Base-by-base conservation (phyloP, 2,329 filamentous ascomycete species). In the Fusarium sp. region DNA sequence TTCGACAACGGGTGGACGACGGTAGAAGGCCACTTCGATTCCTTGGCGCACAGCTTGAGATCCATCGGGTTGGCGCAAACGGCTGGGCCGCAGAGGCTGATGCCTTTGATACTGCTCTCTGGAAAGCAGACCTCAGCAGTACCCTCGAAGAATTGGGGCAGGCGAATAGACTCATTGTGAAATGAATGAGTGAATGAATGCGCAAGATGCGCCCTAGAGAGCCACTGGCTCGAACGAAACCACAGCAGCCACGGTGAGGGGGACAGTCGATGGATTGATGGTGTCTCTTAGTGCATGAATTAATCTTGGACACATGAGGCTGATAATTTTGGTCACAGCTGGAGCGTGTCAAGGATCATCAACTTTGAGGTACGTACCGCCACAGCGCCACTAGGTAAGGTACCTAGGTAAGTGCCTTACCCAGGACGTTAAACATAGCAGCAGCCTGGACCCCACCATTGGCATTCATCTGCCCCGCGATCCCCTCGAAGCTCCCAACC, bases 101-200 rank as follows among this genome's bases (percentile, higher is more conserved):
- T 42, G 68, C 68, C 54, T 70, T 70, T 41, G 62, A 75, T 39
- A 70, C 72, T 63, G 78, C 62, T 58, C 73, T 73, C 31, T 79
- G 75, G 14, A 78, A 73, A 64, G 75, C 77, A 42, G 70, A 68
- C 47, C 79, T 76, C 68, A 81, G 62, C 67, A 81, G 70, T 60
- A 78, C 70, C 66, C 79, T 75, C 41, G 79, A 77, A 55, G 78
- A 78, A 73, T 78, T 76, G 65, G 75, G 75, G 54, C 74, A 78
- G 31, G 61, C 70, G 57, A 79, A 76, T 51, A 77, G 68, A 54
- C 77, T 80, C 79, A 80, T 80, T 54, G 61, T 68, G 70, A 70
- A 41, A 60, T 68, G 70, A 70, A 41, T 35, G 59, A 63, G 38
- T 30, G 56, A 62, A 63, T 38, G 50, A 54, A 61, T 71, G 74